Evolutionary conservation across 202 grass and related monocot genomes (phyloP).

Genomic region (Tripidium arundinaceum): DNA sequence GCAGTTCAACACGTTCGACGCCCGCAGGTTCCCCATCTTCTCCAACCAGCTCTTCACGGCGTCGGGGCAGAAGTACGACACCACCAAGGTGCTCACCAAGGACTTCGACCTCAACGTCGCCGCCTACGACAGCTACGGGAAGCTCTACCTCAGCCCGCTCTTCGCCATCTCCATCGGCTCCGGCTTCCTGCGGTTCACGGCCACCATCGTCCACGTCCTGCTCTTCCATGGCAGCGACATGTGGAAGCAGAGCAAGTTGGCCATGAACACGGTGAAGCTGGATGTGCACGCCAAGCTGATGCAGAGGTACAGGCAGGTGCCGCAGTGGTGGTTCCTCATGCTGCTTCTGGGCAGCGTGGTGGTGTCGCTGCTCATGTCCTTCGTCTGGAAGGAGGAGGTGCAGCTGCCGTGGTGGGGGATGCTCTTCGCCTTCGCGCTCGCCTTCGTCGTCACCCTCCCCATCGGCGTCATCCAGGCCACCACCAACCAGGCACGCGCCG

Average conservation of each 20-base stretch:
- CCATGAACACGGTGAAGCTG: slow-evolving; percentile 49
- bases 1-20: slow-evolving; percentile 91
- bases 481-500: slow-evolving; percentile 71
- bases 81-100: slow-evolving; percentile 76
- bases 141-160: slow-evolving; percentile 93
- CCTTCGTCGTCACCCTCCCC: slow-evolving; percentile 81
- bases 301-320: slow-evolving; percentile 89
- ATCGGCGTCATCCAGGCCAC: slow-evolving; percentile 99
- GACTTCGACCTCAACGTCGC: slow-evolving; percentile 81
- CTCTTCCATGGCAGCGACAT: slow-evolving; percentile 87
- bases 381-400: slow-evolving; percentile 78
- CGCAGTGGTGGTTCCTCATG: slow-evolving; percentile 95
- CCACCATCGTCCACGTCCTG: slow-evolving; percentile 82
- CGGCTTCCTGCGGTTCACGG: slow-evolving; percentile 87
- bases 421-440: slow-evolving; percentile 96
- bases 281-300: slow-evolving; percentile 89
- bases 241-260: slow-evolving; percentile 89
- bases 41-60: slow-evolving; percentile 93
- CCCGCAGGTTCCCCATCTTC: slow-evolving; percentile 78
- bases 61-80: slow-evolving; percentile 71
- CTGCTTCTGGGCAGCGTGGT: slow-evolving; percentile 71
- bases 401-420: slow-evolving; percentile 99
- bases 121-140: slow-evolving; percentile 79
- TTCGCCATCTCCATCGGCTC: slow-evolving; percentile 96
- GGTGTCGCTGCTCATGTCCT: slow-evolving; percentile 80